Percentiles rank a stretch among this genome's conserved stretches.
Conservation (phyloP, 2,329 filamentous ascomycete genomes). For the Nigrograna mackinnonii region DNA sequence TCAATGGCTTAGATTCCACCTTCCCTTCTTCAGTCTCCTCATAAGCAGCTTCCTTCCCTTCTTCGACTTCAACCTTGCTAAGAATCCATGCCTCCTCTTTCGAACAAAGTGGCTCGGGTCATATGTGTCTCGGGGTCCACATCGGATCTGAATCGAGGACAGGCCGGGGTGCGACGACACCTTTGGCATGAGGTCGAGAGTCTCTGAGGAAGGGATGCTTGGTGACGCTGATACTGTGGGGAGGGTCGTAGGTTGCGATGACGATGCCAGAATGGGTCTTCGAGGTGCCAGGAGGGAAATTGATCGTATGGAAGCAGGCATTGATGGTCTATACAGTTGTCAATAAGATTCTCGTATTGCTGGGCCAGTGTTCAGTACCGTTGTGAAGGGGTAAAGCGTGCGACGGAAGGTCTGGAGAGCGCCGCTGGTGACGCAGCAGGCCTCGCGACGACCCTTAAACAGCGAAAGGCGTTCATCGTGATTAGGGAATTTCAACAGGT, state of each 20-base stretch:
- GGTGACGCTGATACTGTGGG: slow-evolving; percentile 17
- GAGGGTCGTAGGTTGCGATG: slow-evolving; percentile 17
- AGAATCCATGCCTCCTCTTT: slow-evolving; percentile 65
- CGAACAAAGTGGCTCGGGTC: slow-evolving; percentile 62
- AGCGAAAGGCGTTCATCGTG: slow-evolving; percentile 39
- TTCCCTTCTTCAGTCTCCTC: slow-evolving; percentile 58
- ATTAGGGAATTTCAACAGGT: no score
- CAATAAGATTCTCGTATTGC: background rate
- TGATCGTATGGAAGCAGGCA: slow-evolving; percentile 17
- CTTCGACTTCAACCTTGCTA: slow-evolving; percentile 56
- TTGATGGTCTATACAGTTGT: slow-evolving; percentile 7
- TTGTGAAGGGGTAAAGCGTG: slow-evolving; percentile 17
- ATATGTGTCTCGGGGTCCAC: slow-evolving; percentile 58
- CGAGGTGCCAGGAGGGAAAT: slow-evolving; percentile 32
- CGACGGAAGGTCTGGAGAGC: slow-evolving; percentile 23
- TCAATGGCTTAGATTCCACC: slow-evolving; percentile 44
- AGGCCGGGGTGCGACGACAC: slow-evolving; percentile 42
- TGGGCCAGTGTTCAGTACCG: slow-evolving; percentile 14
- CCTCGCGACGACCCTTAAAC: slow-evolving; percentile 28
- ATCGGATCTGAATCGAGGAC: slow-evolving; percentile 45
- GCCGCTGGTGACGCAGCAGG: slow-evolving; percentile 16
- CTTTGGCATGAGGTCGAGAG: slow-evolving; percentile 39
- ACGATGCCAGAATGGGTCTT: slow-evolving; percentile 26
- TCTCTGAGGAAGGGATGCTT: slow-evolving; percentile 14
- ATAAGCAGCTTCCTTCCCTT: slow-evolving; percentile 59